Evolutionary conservation across 106 monocot species (phyloP).

Genomic region (Vanilla planifolia): DNA sequence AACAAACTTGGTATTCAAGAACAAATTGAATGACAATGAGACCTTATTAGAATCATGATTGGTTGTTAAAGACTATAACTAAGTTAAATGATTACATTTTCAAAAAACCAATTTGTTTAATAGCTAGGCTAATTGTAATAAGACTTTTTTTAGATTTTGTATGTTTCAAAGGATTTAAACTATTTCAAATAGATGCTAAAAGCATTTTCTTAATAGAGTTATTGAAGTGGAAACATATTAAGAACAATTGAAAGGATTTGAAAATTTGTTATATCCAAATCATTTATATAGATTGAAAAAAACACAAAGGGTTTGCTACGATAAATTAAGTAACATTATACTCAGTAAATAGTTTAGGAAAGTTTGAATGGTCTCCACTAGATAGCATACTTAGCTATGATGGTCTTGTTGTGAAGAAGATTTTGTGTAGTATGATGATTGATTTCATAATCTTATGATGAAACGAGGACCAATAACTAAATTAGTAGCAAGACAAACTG

Average conservation of each 20-base stretch:
- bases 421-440: too few relatives aligned
- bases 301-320: neutral
- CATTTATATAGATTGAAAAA: neutral
- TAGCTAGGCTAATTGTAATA: neutral
- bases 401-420: too few relatives aligned
- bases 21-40: neutral
- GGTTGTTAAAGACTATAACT: neutral
- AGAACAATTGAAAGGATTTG: neutral
- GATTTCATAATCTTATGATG: too few relatives aligned
- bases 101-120: neutral
- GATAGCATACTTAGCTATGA: too few relatives aligned
- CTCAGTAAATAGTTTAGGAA: too few relatives aligned
- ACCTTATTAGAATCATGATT: neutral
- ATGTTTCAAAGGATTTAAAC: neutral
- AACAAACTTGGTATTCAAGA: neutral
- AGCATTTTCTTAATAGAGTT: neutral
- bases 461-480: too few relatives aligned
- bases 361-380: too few relatives aligned
- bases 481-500: too few relatives aligned
- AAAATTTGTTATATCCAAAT: neutral
- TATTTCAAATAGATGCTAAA: neutral
- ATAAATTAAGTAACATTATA: neutral
- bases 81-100: neutral
- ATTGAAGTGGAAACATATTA: neutral
- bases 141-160: neutral